These are phyloP conservation scores for Rhizomucor pusillus DNA, from an alignment of 371 early-diverging fungal genomes.

Conservation along the genomic window DNA sequence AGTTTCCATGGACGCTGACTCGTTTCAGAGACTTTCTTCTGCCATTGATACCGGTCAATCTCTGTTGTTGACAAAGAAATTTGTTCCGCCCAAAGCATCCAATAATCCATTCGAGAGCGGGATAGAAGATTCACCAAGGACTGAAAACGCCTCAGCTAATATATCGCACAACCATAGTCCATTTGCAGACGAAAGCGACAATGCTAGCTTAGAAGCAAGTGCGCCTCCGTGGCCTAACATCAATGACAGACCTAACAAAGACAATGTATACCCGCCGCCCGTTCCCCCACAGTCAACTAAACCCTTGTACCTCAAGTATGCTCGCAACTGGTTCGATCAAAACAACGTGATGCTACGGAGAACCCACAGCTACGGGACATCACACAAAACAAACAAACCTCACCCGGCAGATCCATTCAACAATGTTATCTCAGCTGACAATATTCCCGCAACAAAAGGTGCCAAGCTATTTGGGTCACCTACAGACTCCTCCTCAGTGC, in stretches of 20 bases:
- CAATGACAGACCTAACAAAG: conserved; percentile 29
- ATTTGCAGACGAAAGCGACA: conserved; percentile 6
- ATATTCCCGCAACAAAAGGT: conserved; percentile 1
- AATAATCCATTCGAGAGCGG: conserved; percentile 20
- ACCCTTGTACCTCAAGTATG: conserved; percentile 37
- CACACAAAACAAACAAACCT: background rate
- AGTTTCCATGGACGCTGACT: conserved; percentile 25
- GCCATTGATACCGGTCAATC: conserved; percentile 36
- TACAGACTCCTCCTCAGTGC: too few relatives aligned
- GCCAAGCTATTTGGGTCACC: too few relatives aligned
- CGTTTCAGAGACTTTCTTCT: conserved; percentile 15
- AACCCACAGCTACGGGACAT: conserved; percentile 23
- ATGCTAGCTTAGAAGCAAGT: conserved; percentile 9
- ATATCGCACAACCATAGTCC: background rate
- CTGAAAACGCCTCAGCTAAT: background rate
- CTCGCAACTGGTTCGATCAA: too few relatives aligned
- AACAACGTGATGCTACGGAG: too few relatives aligned
- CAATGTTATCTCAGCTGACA: background rate
- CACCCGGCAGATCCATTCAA: conserved; percentile 2
- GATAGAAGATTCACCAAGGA: conserved; percentile 8
- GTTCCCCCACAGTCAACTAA: conserved; percentile 44
- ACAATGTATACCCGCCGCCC: conserved; percentile 34
- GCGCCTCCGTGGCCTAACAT: conserved; percentile 7
- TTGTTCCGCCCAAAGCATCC: conserved; percentile 32
- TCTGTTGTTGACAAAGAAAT: conserved; percentile 36